Base-by-base conservation (phyloP, 225 moss, liverwort and hornwort genomes). In the Sphagnum contortum region DNA sequence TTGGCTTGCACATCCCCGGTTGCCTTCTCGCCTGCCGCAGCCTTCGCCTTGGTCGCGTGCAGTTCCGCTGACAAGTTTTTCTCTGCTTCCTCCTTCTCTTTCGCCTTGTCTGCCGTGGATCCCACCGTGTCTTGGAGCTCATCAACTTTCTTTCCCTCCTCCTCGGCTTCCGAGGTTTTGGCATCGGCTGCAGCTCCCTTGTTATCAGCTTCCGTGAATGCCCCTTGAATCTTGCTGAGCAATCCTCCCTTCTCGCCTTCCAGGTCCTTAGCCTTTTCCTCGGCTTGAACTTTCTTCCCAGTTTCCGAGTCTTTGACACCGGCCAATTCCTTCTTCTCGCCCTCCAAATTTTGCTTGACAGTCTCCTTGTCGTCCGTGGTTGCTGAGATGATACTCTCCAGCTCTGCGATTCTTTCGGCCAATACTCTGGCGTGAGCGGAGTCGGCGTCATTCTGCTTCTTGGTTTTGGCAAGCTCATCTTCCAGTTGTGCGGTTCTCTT, bases 321-420 rank as follows among this genome's bases (percentile, higher is more conserved):
- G 0, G 67, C 71, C 8, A 76, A 14, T 8, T 9, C 44, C 9
- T 11, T 47, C 55, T 66, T 67, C 56, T 81, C 76, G 0, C 66
- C 57, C 50, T 76, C 63, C 12, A 81, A 47, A 2, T 9, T 2
- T 12, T 65, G 64, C 66, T 77, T 83, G 3, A 74, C 72, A 6
- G 66, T 12, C n/a, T 75, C 72, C 10, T 68, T 82, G 44, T 91
- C 74, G 45, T 73, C 49, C 53, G 71, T n/a, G 0, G 84, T 79
- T 0, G 0, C 49, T 0, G 47, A 13, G 12, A 82, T 49, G 0
- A 47, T 72, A 8, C 13, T 73, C 64, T 84, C 84, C 1, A 88
- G 75, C 4, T 84, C 81, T 8, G 81, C 46, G 5, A 89, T 82
- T 12, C 84, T 76, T 49, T 82, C 82, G 2, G 88, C 81, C 67